phyloP scores from a whole-genome alignment of 306 rosid species.

The Dryas drummondii region DNA sequence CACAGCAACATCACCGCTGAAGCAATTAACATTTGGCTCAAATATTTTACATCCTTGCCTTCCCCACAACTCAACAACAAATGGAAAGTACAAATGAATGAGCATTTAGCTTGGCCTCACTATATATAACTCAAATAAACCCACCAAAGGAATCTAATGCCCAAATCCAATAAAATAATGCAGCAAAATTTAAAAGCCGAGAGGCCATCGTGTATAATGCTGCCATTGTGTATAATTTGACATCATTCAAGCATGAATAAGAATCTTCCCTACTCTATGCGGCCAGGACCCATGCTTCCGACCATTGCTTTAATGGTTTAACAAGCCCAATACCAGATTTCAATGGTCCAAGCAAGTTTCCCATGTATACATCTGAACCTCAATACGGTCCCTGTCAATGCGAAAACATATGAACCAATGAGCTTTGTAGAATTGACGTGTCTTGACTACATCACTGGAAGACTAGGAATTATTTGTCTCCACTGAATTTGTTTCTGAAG shows the following conservation, averaged over 20 bases:
- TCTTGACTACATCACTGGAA: background rate
- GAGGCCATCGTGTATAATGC: background rate
- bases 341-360: conserved; percentile 18
- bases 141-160: background rate
- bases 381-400: background rate
- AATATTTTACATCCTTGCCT: no score
- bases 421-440: conserved; percentile 22
- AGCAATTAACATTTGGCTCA: no score
- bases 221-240: background rate
- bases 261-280: conserved; percentile 3
- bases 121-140: no score
- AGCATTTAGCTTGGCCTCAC: no score
- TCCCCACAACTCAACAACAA: no score
- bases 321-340: conserved; percentile 22
- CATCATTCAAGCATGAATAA: background rate
- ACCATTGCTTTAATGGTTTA: conserved; percentile 2
- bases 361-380: conserved; percentile 7
- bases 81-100: no score
- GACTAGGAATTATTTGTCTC: conserved; percentile 44
- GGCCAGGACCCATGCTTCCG: conserved; percentile 10
- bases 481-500: conserved; percentile 54
- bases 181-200: background rate
- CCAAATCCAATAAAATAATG: background rate
- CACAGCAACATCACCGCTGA: no score
- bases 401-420: conserved; percentile 19